phyloP scores from a whole-genome alignment of 2,329 filamentous ascomycete species.

The Cladophialophora psammophila region DNA sequence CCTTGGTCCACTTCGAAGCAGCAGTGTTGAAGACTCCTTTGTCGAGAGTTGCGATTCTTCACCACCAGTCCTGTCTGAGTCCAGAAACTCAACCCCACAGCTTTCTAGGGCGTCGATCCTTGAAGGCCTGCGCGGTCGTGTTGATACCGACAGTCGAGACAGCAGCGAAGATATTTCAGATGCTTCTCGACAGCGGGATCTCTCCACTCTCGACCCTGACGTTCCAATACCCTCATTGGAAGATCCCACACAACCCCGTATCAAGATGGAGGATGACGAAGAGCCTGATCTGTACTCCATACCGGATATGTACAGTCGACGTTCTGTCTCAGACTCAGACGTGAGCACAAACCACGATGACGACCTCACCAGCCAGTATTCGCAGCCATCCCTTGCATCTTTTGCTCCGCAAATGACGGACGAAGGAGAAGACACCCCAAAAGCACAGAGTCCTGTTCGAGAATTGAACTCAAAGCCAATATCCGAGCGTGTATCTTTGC shows the following conservation, averaged over 20 bases:
- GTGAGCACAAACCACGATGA: slow-evolving; percentile 49
- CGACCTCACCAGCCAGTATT: slow-evolving; percentile 61
- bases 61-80: slow-evolving; percentile 64
- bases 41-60: slow-evolving; percentile 38
- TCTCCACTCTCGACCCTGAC: slow-evolving; percentile 74
- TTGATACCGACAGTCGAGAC: slow-evolving; percentile 66
- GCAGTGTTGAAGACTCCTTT: slow-evolving; percentile 44
- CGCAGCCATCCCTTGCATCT: slow-evolving; percentile 50
- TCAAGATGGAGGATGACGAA: slow-evolving; percentile 70
- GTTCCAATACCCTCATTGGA: slow-evolving; percentile 89
- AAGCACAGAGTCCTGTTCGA: slow-evolving; percentile 44
- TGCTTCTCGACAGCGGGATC: slow-evolving; percentile 39
- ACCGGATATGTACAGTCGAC: slow-evolving; percentile 68
- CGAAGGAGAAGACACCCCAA: slow-evolving; percentile 57
- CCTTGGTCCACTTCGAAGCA: slow-evolving; percentile 49
- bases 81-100: slow-evolving; percentile 66
- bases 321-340: slow-evolving; percentile 49
- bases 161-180: slow-evolving; percentile 50
- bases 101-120: slow-evolving; percentile 88
- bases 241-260: slow-evolving; percentile 53
- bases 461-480: slow-evolving; percentile 20
- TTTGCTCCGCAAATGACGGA: slow-evolving; percentile 44
- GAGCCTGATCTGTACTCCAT: slow-evolving; percentile 71
- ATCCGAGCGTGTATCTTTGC: slow-evolving; percentile 49
- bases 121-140: slow-evolving; percentile 68